Conservation (phyloP, 2,329 filamentous ascomycete species). For the Chalaropsis ovoidea region DNA sequence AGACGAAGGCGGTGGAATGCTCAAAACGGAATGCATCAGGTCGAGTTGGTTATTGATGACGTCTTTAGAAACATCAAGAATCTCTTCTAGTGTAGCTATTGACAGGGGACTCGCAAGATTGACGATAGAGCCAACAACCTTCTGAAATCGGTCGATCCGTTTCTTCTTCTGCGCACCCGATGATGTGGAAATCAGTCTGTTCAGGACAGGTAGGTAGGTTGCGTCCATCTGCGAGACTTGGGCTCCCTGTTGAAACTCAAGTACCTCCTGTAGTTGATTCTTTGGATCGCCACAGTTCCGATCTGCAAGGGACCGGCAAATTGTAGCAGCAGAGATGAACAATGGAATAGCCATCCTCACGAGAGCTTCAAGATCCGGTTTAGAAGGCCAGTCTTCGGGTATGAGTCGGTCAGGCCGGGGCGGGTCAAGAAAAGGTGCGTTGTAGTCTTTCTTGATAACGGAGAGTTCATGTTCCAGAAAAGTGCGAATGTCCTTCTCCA, state of each 20-base stretch:
- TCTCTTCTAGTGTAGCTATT: background rate
- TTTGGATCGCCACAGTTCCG: background rate
- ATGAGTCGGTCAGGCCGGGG: background rate
- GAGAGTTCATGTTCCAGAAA: slow-evolving; percentile 32
- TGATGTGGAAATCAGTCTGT: background rate
- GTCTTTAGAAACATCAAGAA: background rate
- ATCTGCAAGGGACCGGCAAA: background rate
- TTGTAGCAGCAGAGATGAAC: slow-evolving; percentile 3
- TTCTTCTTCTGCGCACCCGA: background rate
- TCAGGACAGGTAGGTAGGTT: background rate
- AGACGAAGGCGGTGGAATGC: background rate
- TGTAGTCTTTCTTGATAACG: background rate
- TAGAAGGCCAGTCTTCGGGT: background rate
- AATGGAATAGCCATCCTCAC: background rate
- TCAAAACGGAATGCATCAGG: background rate
- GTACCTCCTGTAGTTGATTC: background rate
- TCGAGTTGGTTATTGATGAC: background rate
- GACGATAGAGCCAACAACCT: background rate
- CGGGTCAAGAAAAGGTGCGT: too few relatives aligned
- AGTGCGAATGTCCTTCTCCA: background rate
- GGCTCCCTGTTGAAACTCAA: background rate
- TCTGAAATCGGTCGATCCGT: background rate
- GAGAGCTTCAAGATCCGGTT: background rate
- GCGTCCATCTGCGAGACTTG: background rate
- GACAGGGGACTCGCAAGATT: background rate